Evolutionary conservation across 257 asterid genomes (phyloP).

Genomic region (Avicennia marina): DNA sequence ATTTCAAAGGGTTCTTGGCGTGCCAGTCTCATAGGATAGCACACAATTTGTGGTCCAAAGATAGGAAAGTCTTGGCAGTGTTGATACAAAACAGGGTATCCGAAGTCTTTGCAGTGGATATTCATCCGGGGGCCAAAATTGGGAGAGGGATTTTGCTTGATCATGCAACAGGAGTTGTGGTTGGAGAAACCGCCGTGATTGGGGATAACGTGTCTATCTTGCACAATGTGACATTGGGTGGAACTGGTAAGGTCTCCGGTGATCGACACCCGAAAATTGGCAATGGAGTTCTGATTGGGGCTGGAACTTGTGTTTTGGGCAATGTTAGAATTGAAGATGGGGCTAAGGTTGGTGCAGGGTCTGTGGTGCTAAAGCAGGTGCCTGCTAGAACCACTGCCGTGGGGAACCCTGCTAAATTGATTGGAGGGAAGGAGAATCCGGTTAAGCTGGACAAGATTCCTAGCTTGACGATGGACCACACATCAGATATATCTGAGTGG

Average conservation of each 20-base stretch:
- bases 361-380: conserved; percentile 41
- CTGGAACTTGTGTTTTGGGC: conserved; percentile 55
- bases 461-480: conserved; percentile 55
- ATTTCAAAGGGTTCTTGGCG: conserved; percentile 42
- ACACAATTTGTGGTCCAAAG: conserved; percentile 34
- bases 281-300: conserved; percentile 50
- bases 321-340: conserved; percentile 45
- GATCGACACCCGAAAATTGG: conserved; percentile 54
- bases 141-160: conserved; percentile 49
- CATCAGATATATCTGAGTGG: conserved; percentile 40
- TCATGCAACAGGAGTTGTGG: conserved; percentile 51
- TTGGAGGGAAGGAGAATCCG: conserved; percentile 48
- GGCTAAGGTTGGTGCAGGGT: conserved; percentile 54
- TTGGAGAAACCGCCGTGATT: conserved; percentile 50
- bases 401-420: conserved; percentile 52
- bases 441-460: conserved; percentile 37
- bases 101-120: conserved; percentile 50
- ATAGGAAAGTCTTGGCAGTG: conserved; percentile 34
- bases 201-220: conserved; percentile 49
- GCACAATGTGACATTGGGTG: conserved; percentile 58
- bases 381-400: conserved; percentile 54
- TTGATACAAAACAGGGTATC: conserved; percentile 42
- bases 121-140: conserved; percentile 51
- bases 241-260: conserved; percentile 46
- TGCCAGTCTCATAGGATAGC: conserved; percentile 44